Evolutionary conservation across 108 stramenopile genomes (phyloP), one percentile per base, ranked within the genome.

Genomic region (Conticribra guillardii): DNA sequence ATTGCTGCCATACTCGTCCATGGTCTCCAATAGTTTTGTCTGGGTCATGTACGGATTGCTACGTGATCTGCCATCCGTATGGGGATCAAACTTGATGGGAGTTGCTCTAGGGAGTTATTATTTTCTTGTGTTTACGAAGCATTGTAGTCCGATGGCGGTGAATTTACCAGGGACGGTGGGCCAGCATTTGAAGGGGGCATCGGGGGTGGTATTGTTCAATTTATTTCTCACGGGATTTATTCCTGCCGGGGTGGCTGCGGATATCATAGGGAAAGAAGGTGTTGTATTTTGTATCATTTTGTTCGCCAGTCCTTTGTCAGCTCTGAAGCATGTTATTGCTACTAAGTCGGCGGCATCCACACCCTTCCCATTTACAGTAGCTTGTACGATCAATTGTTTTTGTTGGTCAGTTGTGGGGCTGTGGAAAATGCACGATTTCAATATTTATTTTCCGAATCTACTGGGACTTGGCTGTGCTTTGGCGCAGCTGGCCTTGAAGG

Each of bases 401-500:
- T 65, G 81, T 14, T 94, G 93, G 93, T 79, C 75, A 26, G 72
- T 86, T 4, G 57, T 73, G 28, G 93, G 93, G 19, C 50, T 74
- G 24, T 87, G 83, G 32, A 74, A 77, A n/a, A 86, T 89, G 78
- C 47, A 83, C 18, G 93, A 94, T 74, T 79, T 82, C 51, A 90
- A 89, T 53, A 83, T 94, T 15, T 90, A 85, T 61, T 72, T 90
- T 50, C 90, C 93, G 0, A 92, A 89, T 59, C 31, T 89, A 3
- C 32, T 94, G 54, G 93, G 93, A 4, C 62, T 94, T 16, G 60
- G 62, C 17, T 92, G 70, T 67, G 86, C 86, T 18, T 23, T 90
- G 44, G 72, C 79, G 26, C 93, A 94, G 53, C 56, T 94, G 16
- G 79, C 44, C 4, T 61, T 94, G 60, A 92, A 90, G 50, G 34